phyloP scores from a whole-genome alignment of 768 basidiomycete species.

The Guyanaporus albipodus region DNA sequence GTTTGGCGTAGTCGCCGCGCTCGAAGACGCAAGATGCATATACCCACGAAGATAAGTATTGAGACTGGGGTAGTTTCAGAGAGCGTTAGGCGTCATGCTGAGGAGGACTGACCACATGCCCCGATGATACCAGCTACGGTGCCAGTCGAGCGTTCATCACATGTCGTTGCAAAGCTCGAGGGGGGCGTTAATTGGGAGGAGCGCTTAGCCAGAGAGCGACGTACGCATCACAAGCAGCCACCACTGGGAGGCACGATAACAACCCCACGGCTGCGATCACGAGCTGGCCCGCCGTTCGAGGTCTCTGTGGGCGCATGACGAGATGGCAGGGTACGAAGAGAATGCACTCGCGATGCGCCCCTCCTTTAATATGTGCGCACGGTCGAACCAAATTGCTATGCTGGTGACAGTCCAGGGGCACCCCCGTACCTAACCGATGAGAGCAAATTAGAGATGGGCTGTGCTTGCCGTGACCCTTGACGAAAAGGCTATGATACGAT shows the following conservation, averaged over 20 bases:
- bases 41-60: not conserved
- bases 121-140: not conserved
- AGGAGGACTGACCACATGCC: conserved; percentile 9
- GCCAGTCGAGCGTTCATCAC: not conserved
- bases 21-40: not conserved
- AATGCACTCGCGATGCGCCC: not conserved
- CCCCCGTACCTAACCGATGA: not conserved
- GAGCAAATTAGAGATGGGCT: not conserved
- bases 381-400: not conserved
- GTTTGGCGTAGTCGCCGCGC: conserved; percentile 3
- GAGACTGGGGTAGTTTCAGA: conserved; percentile 8
- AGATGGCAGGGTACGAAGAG: not conserved
- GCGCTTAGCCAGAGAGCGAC: not conserved
- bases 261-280: not conserved
- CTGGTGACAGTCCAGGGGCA: no score
- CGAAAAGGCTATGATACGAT: no score
- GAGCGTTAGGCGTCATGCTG: not conserved
- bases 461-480: no score
- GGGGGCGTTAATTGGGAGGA: not conserved
- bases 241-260: conserved; percentile 6
- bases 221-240: conserved; percentile 14
- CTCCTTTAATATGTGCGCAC: not conserved
- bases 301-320: conserved; percentile 3
- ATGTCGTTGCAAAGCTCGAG: not conserved
- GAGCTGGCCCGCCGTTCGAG: not conserved